Conservation (phyloP, 176 grass and related monocot species). For the Carex scoparia region DNA sequence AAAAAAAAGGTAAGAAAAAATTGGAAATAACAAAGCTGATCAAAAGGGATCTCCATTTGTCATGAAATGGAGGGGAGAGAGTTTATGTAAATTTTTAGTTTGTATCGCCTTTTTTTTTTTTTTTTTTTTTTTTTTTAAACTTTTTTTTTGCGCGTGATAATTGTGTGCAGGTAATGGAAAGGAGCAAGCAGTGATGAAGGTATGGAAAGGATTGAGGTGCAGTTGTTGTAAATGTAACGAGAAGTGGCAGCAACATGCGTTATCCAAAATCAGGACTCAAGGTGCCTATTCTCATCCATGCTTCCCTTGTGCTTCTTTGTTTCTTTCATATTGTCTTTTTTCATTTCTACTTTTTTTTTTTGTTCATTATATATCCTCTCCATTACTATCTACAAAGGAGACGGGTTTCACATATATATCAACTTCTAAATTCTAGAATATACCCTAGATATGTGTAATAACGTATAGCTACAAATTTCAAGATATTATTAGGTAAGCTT, state of each 20-base stretch:
- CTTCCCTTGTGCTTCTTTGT: conserved; percentile 14
- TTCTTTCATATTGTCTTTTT: conserved; percentile 10
- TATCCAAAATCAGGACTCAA: conserved; percentile 26
- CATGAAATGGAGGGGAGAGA: background rate
- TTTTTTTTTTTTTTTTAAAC: background rate
- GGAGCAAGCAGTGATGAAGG: background rate
- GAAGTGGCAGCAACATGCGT: background rate
- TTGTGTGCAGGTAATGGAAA: conserved; percentile 13
- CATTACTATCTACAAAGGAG: background rate
- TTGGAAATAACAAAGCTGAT: background rate
- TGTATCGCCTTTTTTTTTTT: background rate
- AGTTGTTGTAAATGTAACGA: conserved; percentile 1
- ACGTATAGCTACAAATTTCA: background rate
- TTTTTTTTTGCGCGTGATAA: background rate
- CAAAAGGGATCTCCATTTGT: conserved; percentile 8
- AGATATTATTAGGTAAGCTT: background rate
- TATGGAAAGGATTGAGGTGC: background rate
- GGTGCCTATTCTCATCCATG: conserved; percentile 26
- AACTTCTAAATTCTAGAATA: background rate
- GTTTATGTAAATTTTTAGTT: background rate
- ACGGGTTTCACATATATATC: background rate
- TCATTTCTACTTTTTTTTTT: background rate
- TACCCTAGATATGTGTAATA: background rate
- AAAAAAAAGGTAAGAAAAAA: background rate
- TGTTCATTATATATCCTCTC: background rate